phyloP scores from a whole-genome alignment of 768 basidiomycete genomes.

The Candolleomyces aberdarensis region DNA sequence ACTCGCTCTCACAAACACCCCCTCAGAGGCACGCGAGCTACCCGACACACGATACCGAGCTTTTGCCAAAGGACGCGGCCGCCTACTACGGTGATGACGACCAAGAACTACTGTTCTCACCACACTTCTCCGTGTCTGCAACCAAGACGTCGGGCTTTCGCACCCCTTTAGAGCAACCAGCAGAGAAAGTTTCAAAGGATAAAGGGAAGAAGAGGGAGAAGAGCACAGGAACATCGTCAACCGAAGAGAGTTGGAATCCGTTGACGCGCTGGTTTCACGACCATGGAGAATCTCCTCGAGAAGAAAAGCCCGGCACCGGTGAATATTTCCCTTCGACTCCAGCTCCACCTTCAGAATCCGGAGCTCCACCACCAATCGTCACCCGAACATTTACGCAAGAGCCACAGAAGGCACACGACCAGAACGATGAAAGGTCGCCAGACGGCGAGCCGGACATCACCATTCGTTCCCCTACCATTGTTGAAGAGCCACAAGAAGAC shows the following conservation, averaged over 20 bases:
- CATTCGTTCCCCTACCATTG: not conserved
- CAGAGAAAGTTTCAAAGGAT: not conserved
- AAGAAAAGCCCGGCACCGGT: not conserved
- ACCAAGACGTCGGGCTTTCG: not conserved
- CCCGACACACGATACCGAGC: conserved; percentile 1
- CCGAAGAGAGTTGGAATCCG: not conserved
- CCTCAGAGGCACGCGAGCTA: conserved; percentile 20
- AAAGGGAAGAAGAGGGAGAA: not conserved
- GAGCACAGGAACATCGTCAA: not conserved
- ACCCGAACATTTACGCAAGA: not conserved
- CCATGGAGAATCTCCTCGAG: not conserved
- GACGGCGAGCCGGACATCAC: not conserved
- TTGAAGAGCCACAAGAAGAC: not conserved
- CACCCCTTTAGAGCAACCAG: not conserved
- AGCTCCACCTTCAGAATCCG: not conserved
- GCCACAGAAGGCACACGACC: not conserved
- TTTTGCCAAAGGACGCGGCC: not conserved
- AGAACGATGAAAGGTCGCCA: not conserved
- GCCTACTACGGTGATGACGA: not conserved
- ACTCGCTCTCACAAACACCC: conserved; percentile 47
- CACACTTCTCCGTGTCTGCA: not conserved
- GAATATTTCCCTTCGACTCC: not conserved
- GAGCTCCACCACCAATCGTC: not conserved
- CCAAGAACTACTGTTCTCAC: not conserved
- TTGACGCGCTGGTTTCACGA: conserved; percentile 1